phyloP scores from a whole-genome alignment of 2,329 filamentous ascomycete genomes.

The Alternaria gansuensis region DNA sequence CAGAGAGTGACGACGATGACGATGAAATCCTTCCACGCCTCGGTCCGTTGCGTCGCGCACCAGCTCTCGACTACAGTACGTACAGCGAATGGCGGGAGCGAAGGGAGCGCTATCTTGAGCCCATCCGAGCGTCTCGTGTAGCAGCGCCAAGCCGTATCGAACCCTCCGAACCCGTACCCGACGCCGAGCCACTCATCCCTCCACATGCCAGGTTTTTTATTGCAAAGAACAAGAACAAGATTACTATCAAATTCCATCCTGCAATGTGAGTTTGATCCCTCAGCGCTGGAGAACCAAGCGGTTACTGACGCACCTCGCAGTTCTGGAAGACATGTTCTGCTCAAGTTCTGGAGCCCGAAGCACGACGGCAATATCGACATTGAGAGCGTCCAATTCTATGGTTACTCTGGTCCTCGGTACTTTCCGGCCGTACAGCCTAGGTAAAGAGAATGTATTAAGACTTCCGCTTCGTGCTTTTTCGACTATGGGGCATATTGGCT shows the following conservation, averaged over 20 bases:
- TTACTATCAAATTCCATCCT: conserved; percentile 85
- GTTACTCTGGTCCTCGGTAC: conserved; percentile 85
- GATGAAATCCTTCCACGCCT: conserved; percentile 42
- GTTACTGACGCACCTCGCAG: conserved; percentile 44
- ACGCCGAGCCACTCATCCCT: conserved; percentile 61
- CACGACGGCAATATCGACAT: conserved; percentile 85
- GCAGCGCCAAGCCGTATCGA: conserved; percentile 50
- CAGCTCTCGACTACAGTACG: conserved; percentile 35
- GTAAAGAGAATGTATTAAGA: conserved; percentile 12
- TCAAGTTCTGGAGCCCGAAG: conserved; percentile 89
- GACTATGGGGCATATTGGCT: neutral
- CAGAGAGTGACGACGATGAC: conserved; percentile 51
- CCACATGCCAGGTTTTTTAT: conserved; percentile 87
- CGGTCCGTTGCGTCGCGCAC: conserved; percentile 35
- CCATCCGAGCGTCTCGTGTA: conserved; percentile 44
- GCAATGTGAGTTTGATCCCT: conserved; percentile 64
- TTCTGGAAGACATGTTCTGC: conserved; percentile 80
- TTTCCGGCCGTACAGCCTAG: conserved; percentile 72
- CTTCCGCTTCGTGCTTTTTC: neutral
- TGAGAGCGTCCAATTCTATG: conserved; percentile 82
- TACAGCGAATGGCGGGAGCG: conserved; percentile 43
- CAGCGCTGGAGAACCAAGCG: neutral
- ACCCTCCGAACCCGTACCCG: conserved; percentile 31
- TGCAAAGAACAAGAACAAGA: conserved; percentile 80
- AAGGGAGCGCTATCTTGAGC: conserved; percentile 34